Conservation (phyloP, 2,329 filamentous ascomycete species). For the Blastomyces parvus region DNA sequence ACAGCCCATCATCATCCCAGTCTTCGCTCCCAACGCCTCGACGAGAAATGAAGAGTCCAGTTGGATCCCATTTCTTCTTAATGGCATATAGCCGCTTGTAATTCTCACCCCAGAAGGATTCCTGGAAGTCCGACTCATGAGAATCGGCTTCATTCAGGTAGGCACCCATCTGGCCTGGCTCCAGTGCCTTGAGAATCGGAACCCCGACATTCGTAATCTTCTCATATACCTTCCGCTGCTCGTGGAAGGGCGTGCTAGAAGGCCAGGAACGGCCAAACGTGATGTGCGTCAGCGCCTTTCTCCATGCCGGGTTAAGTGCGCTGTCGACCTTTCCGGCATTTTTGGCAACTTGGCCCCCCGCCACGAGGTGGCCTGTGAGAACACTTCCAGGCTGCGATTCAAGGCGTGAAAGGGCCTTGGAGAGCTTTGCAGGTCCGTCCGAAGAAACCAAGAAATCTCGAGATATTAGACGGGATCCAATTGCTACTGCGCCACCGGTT, state of each 20-base stretch:
- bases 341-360: slow-evolving; percentile 30
- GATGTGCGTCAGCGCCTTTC: slow-evolving; percentile 5
- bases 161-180: slow-evolving; percentile 27
- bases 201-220: slow-evolving; percentile 29
- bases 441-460: slow-evolving; percentile 23
- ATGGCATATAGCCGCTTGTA: slow-evolving; percentile 28
- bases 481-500: slow-evolving; percentile 19
- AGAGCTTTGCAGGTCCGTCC: slow-evolving; percentile 24
- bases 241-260: slow-evolving; percentile 19
- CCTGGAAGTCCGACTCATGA: slow-evolving; percentile 32
- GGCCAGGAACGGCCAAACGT: slow-evolving; percentile 27
- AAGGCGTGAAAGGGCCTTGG: slow-evolving; percentile 27
- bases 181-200: slow-evolving; percentile 29
- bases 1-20: slow-evolving; percentile 12
- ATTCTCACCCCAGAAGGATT: slow-evolving; percentile 35
- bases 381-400: slow-evolving; percentile 15
- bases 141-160: slow-evolving; percentile 34
- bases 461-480: slow-evolving; percentile 28
- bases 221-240: slow-evolving; percentile 30
- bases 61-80: slow-evolving; percentile 36
- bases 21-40: slow-evolving; percentile 45
- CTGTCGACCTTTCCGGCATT: slow-evolving; percentile 29
- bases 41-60: slow-evolving; percentile 38
- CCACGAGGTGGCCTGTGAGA: slow-evolving; percentile 25
- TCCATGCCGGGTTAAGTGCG: slow-evolving; percentile 9